phyloP scores from a whole-genome alignment of 2,329 filamentous ascomycete species.

The Helminthosporium solani region DNA sequence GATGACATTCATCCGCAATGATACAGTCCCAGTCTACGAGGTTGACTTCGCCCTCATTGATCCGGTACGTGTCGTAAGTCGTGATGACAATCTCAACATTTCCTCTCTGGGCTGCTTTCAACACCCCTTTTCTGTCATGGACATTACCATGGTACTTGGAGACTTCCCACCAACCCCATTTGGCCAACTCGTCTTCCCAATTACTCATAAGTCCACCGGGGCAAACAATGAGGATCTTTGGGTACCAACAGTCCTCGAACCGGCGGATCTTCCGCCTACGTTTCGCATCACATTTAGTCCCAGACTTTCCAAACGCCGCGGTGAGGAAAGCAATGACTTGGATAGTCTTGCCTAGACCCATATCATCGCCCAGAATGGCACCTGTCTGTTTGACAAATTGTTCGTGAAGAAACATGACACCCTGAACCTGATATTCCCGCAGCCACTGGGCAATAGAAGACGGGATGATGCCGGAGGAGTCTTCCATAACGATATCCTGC shows the following conservation, averaged over 20 bases:
- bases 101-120: conserved; percentile 72
- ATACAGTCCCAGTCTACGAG: conserved; percentile 89
- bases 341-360: conserved; percentile 96
- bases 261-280: conserved; percentile 84
- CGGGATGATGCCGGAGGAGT: conserved; percentile 79
- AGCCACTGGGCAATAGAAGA: conserved; percentile 89
- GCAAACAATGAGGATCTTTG: conserved; percentile 79
- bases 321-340: conserved; percentile 92
- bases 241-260: conserved; percentile 70
- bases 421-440: conserved; percentile 85
- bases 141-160: conserved; percentile 74
- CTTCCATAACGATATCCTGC: conserved; percentile 71
- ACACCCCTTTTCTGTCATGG: conserved; percentile 65
- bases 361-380: conserved; percentile 90
- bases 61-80: conserved; percentile 84
- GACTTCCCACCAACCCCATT: conserved; percentile 96
- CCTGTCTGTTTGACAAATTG: conserved; percentile 90
- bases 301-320: conserved; percentile 90
- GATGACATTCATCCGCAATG: conserved; percentile 91
- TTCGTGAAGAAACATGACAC: conserved; percentile 80
- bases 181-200: conserved; percentile 80
- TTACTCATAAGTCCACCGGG: conserved; percentile 87
- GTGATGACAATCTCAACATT: conserved; percentile 89
- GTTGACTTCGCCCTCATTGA: conserved; percentile 76
- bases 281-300: conserved; percentile 80